These are phyloP conservation scores for Gilbertella persicaria DNA, from an alignment of 371 early-diverging fungal genomes.

Conservation along the genomic window DNA sequence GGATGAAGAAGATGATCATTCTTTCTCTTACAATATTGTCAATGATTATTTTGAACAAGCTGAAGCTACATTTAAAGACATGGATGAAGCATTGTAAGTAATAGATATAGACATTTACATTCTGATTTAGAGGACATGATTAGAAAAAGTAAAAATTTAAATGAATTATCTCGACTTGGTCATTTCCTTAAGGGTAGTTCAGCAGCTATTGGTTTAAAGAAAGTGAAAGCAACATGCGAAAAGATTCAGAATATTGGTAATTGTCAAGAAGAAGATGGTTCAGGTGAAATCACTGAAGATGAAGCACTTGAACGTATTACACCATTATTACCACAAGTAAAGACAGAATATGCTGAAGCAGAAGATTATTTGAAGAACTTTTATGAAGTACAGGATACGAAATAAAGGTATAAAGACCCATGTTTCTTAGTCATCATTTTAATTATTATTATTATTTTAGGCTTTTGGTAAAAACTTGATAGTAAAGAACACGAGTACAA, in stretches of 20 bases:
- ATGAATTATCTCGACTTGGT: conserved; percentile 75
- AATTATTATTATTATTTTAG: no score
- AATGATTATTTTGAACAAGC: conserved; percentile 79
- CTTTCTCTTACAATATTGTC: conserved; percentile 73
- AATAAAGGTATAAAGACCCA: conserved; percentile 26
- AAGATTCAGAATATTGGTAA: conserved; percentile 86
- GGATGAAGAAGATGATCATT: conserved; percentile 81
- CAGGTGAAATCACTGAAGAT: conserved; percentile 48
- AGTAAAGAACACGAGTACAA: conserved; percentile 68
- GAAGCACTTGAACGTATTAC: conserved; percentile 67
- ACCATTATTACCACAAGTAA: conserved; percentile 61
- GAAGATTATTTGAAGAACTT: conserved; percentile 73
- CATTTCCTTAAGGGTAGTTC: conserved; percentile 94
- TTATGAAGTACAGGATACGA: conserved; percentile 60
- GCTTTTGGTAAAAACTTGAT: conserved; percentile 71
- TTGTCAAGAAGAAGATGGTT: conserved; percentile 67
- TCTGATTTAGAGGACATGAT: no score
- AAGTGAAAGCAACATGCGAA: conserved; percentile 83
- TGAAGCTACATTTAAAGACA: conserved; percentile 63
- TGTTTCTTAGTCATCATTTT: no score
- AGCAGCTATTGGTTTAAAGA: conserved; percentile 83
- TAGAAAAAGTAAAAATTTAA: conserved; percentile 71
- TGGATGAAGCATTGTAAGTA: conserved; percentile 73
- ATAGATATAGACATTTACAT: neutral
- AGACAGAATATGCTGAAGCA: conserved; percentile 77